These are phyloP conservation scores for Penicillium goetzii DNA, from an alignment of 495 filamentous ascomycete species.

Conservation along the genomic window DNA sequence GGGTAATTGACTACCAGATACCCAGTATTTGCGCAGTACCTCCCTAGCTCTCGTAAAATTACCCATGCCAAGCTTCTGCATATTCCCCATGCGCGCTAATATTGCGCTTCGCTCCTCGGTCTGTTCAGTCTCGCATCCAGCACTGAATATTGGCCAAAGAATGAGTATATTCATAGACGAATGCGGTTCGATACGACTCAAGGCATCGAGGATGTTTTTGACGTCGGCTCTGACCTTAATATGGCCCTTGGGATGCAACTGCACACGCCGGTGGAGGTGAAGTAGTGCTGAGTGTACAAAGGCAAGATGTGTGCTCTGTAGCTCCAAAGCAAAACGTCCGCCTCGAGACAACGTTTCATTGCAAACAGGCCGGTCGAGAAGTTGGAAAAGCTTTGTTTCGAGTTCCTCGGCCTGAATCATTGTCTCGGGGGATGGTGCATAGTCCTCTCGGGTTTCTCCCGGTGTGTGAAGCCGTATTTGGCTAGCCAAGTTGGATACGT, in stretches of 20 bases:
- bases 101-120: slow-evolving; percentile 26
- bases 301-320: slow-evolving; percentile 33
- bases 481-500: slow-evolving; percentile 23
- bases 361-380: slow-evolving; percentile 20
- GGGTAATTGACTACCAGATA: slow-evolving; percentile 20
- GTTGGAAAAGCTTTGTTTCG: slow-evolving; percentile 20
- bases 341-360: neutral
- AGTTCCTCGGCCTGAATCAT: slow-evolving; percentile 16
- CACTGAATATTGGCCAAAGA: slow-evolving; percentile 43
- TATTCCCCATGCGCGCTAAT: slow-evolving; percentile 34
- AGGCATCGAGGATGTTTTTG: slow-evolving; percentile 26
- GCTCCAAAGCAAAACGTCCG: slow-evolving; percentile 19
- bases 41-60: slow-evolving; percentile 40
- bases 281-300: slow-evolving; percentile 40
- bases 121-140: slow-evolving; percentile 38
- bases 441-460: neutral
- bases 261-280: slow-evolving; percentile 37
- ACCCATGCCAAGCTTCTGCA: slow-evolving; percentile 40
- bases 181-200: slow-evolving; percentile 24
- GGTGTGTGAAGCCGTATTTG: neutral
- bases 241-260: slow-evolving; percentile 26
- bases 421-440: neutral
- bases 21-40: slow-evolving; percentile 29
- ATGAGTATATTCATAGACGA: slow-evolving; percentile 39
- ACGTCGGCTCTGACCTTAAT: slow-evolving; percentile 31